Conservation (phyloP, 208 protist genomes). For the Porcisia deanei region DNA sequence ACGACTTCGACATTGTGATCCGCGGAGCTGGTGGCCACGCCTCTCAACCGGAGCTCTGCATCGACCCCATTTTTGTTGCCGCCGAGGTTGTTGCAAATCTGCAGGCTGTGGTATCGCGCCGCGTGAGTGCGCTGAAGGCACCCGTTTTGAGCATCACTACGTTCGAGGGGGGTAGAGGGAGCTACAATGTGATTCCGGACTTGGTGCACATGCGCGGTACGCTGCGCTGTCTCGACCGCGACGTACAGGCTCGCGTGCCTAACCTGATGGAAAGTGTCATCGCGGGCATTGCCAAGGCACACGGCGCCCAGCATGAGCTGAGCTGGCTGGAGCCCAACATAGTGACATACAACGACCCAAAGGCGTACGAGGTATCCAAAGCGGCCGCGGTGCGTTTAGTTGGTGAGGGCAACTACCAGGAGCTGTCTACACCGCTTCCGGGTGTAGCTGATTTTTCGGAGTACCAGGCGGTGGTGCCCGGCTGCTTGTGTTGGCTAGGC, state of each 20-base stretch:
- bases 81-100: constrained; percentile 56
- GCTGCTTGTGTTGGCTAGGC: constrained; percentile 77
- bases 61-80: constrained; percentile 66
- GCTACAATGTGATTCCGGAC: constrained; percentile 79
- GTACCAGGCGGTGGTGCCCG: constrained; percentile 69
- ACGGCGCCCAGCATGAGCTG: constrained; percentile 59
- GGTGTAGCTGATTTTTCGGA: constrained; percentile 79
- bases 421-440: constrained; percentile 48
- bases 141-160: constrained; percentile 71
- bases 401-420: constrained; percentile 45
- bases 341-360: constrained; percentile 77
- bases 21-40: constrained; percentile 67
- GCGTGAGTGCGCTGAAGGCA: constrained; percentile 54
- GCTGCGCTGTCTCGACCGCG: constrained; percentile 66
- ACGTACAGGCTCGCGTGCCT: constrained; percentile 59
- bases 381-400: constrained; percentile 49
- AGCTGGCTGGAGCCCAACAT: constrained; percentile 85
- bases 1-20: constrained; percentile 78
- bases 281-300: constrained; percentile 56
- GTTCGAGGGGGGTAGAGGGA: constrained; percentile 56
- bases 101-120: constrained; percentile 69
- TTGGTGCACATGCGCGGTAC: constrained; percentile 68
- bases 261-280: constrained; percentile 69
- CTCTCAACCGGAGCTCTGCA: constrained; percentile 68
- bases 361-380: constrained; percentile 63